Evolutionary conservation across 2,329 filamentous ascomycete genomes (phyloP).

Genomic region (Colletotrichum sp.): DNA sequence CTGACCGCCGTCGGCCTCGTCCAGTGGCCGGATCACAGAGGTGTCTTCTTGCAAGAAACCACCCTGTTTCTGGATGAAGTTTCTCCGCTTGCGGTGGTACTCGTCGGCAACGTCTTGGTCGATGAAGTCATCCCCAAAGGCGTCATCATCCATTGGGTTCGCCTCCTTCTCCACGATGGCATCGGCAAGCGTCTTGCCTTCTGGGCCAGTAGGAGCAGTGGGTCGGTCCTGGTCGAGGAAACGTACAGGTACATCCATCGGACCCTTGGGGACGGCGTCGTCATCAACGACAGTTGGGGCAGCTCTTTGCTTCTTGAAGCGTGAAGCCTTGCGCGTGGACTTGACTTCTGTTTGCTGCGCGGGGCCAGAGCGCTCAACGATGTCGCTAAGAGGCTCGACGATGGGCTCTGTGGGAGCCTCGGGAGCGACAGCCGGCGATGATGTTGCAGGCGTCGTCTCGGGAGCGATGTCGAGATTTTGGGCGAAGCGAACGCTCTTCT

Average conservation of each 20-base stretch:
- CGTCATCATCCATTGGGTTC: conserved; percentile 27
- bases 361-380: conserved; percentile 51
- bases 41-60: conserved; percentile 80
- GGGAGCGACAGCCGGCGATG: background rate
- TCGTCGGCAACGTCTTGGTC: conserved; percentile 81
- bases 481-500: conserved; percentile 85
- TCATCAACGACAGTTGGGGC: conserved; percentile 25
- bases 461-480: conserved; percentile 73
- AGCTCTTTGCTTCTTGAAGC: conserved; percentile 50
- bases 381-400: conserved; percentile 56
- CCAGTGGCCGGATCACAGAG: conserved; percentile 68
- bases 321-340: conserved; percentile 47
- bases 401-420: conserved; percentile 30
- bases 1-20: conserved; percentile 68
- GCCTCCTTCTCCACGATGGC: conserved; percentile 61
- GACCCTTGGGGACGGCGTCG: conserved; percentile 41
- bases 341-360: conserved; percentile 28
- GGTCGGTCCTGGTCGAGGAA: conserved; percentile 43
- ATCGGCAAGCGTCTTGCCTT: conserved; percentile 63
- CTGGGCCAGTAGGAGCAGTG: conserved; percentile 52
- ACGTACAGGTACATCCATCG: conserved; percentile 46
- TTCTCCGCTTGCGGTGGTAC: conserved; percentile 83
- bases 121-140: conserved; percentile 66
- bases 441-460: conserved; percentile 23
- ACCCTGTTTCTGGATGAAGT: conserved; percentile 81